Evolutionary conservation across 2,329 filamentous ascomycete species (phyloP).

Genomic region (Furcasterigmium furcatum): DNA sequence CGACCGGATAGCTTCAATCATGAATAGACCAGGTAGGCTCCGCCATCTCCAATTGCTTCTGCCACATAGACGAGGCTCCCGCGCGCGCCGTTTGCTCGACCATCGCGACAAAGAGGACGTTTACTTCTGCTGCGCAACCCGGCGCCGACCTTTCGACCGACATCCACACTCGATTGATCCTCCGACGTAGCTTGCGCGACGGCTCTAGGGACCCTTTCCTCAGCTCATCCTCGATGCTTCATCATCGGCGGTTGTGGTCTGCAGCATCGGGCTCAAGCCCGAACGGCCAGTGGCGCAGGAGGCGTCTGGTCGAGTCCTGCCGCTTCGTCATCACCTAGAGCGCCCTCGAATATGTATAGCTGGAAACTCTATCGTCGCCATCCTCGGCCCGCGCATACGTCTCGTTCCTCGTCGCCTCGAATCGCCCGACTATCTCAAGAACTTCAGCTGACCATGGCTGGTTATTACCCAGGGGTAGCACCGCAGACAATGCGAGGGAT

Average conservation of each 20-base stretch:
- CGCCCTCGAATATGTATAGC: no score
- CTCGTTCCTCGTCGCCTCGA: no score
- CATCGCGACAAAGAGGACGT: no score
- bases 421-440: conserved; percentile 1
- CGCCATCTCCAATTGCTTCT: conserved; percentile 4
- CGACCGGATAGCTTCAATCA: conserved; percentile 28
- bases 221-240: no score
- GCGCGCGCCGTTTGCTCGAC: background rate
- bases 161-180: background rate
- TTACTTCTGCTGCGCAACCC: background rate
- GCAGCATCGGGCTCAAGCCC: no score
- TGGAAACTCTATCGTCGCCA: no score
- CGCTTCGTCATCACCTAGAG: no score
- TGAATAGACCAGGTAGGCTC: conserved; percentile 59
- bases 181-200: background rate
- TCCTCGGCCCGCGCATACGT: no score
- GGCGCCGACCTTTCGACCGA: background rate
- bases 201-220: background rate
- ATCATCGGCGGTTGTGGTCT: no score
- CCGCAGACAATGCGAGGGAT: conserved; percentile 61
- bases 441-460: conserved; percentile 25
- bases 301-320: no score
- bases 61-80: background rate
- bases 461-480: conserved; percentile 48
- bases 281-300: no score